Evolutionary conservation across 1,139 yeast species (phyloP).

Genomic region (Hyphopichia wangnamkhiaoensis): DNA sequence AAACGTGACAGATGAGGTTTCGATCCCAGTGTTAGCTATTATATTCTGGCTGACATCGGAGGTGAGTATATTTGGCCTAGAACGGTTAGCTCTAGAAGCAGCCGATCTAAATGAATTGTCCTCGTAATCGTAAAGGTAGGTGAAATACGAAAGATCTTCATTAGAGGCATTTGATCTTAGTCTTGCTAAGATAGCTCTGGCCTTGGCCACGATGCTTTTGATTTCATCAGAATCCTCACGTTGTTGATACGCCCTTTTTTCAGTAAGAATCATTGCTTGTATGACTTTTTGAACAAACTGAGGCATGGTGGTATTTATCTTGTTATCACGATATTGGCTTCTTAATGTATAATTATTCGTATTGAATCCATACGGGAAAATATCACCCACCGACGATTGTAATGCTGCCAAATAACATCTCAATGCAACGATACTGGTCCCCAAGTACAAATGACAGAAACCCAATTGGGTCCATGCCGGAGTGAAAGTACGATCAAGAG

Average conservation of each 20-base stretch:
- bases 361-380: conserved; percentile 23
- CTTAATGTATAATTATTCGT: conserved; percentile 8
- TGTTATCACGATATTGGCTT: conserved; percentile 23
- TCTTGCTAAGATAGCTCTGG: conserved; percentile 27
- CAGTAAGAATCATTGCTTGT: conserved; percentile 40
- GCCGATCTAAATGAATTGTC: conserved; percentile 29
- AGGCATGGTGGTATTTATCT: conserved; percentile 31
- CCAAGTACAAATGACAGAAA: conserved; percentile 47
- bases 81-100: conserved; percentile 34
- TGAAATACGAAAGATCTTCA: conserved; percentile 30
- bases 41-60: conserved; percentile 44
- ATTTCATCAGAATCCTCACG: conserved; percentile 25
- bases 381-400: conserved; percentile 31
- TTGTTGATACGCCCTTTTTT: conserved; percentile 44
- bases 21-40: conserved; percentile 30
- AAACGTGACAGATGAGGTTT: conserved; percentile 19
- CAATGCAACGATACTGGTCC: conserved; percentile 34
- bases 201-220: conserved; percentile 24
- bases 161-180: conserved; percentile 26
- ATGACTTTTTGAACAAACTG: conserved; percentile 41
- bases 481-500: conserved; percentile 33
- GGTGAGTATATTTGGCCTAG: conserved; percentile 39
- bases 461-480: conserved; percentile 52
- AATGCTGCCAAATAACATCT: conserved; percentile 37
- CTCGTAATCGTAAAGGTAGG: conserved; percentile 27